Conservation (phyloP, 495 filamentous ascomycete genomes). For the Astrothelium macrocarpum region DNA sequence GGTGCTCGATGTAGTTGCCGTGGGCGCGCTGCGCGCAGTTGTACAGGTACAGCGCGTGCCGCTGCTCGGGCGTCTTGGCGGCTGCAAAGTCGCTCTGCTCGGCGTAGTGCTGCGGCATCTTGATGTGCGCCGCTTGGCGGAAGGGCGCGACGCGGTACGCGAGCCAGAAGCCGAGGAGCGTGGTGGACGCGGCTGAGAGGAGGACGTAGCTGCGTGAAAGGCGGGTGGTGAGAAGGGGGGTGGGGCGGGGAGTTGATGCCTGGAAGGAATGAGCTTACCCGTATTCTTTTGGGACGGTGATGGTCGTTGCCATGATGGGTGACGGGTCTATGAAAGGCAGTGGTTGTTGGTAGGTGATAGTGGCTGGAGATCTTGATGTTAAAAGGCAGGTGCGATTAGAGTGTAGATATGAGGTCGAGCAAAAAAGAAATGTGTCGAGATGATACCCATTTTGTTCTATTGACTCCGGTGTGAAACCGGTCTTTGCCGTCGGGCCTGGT, state of each 20-base stretch:
- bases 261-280: slow-evolving; percentile 25
- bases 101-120: slow-evolving; percentile 27
- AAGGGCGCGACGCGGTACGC: slow-evolving; percentile 24
- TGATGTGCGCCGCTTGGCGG: slow-evolving; percentile 33
- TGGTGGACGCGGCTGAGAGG: slow-evolving; percentile 26
- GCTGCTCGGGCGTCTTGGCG: slow-evolving; percentile 16
- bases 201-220: slow-evolving; percentile 28
- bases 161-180: slow-evolving; percentile 29
- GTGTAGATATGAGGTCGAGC: too few species aligned
- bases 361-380: too few species aligned
- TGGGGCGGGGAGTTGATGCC: neutral
- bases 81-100: slow-evolving; percentile 26
- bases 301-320: slow-evolving; percentile 11
- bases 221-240: neutral
- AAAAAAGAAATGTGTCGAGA: too few species aligned
- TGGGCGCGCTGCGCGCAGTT: slow-evolving; percentile 38
- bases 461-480: neutral
- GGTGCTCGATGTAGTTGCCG: slow-evolving; percentile 36
- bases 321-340: too few species aligned
- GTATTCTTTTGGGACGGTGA: slow-evolving; percentile 30
- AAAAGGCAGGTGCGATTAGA: too few species aligned
- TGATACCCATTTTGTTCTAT: neutral
- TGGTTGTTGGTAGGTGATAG: too few species aligned
- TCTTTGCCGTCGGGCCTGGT: neutral
- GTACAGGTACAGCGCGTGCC: slow-evolving; percentile 31